Evolutionary conservation across 768 basidiomycete genomes (phyloP).

Genomic region (Podaxis pistillaris): DNA sequence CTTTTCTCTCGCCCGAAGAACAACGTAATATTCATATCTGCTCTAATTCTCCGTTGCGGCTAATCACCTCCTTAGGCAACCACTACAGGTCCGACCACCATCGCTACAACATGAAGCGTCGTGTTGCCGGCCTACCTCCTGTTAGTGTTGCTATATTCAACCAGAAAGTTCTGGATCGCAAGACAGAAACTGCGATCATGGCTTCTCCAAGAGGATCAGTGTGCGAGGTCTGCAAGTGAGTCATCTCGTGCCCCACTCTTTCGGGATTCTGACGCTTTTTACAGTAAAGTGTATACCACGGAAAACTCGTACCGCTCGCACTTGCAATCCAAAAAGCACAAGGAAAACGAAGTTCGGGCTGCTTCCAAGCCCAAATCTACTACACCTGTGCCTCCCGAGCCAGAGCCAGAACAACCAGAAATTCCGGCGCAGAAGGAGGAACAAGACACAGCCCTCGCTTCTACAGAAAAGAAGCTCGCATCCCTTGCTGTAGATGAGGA

Average conservation of each 20-base stretch:
- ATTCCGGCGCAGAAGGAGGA: constrained; percentile 15
- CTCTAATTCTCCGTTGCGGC: constrained; percentile 7
- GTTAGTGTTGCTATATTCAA: constrained; percentile 78
- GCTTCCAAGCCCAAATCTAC: constrained; percentile 20
- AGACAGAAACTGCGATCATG: constrained; percentile 70
- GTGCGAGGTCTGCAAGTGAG: constrained; percentile 86
- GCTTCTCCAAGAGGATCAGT: constrained; percentile 55
- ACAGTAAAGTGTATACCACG: constrained; percentile 84
- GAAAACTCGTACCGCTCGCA: constrained; percentile 91
- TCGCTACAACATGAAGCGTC: constrained; percentile 97
- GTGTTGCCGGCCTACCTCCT: constrained; percentile 87
- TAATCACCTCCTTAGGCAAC: constrained; percentile 44
- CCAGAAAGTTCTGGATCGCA: constrained; percentile 81
- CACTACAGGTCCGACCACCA: constrained; percentile 97
- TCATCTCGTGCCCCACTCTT: constrained; percentile 15
- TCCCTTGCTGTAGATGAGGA: constrained; percentile 21
- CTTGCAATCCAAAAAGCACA: constrained; percentile 86
- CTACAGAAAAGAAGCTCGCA: constrained; percentile 13
- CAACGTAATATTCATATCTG: constrained; percentile 53
- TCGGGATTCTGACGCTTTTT: constrained; percentile 2
- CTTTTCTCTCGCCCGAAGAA: constrained; percentile 77
- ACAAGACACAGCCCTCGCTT: constrained; percentile 15
- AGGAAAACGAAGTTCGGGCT: constrained; percentile 65
- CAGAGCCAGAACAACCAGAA: neutral
- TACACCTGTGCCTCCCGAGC: constrained; percentile 14